A percentile compares a stretch with the other conserved stretches of the same genome.
Conservation (phyloP, 768 basidiomycete species). For the Bullera alba region DNA sequence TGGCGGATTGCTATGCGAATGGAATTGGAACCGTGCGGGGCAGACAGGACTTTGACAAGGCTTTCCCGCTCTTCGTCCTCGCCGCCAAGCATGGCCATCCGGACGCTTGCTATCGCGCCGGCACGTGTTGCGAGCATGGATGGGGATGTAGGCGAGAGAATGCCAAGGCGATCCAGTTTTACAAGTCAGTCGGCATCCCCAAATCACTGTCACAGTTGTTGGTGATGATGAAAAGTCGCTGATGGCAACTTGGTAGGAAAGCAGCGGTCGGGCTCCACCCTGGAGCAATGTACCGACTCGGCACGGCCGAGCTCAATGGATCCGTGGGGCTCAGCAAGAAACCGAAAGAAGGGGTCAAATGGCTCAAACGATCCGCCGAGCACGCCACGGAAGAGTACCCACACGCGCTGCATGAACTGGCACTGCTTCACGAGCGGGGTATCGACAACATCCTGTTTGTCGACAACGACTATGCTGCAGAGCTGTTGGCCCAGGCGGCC, state of each 20-base stretch:
- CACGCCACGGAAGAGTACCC: constrained; percentile 82
- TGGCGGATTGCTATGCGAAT: constrained; percentile 96
- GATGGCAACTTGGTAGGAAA: constrained; percentile 51
- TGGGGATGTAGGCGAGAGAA: constrained; percentile 95
- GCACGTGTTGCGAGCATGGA: constrained; percentile 96
- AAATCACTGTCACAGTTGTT: not conserved
- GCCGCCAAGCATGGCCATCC: constrained; percentile 96
- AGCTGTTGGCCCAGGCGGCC: constrained; percentile 86
- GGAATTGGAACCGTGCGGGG: constrained; percentile 88
- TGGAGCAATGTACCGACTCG: constrained; percentile 92
- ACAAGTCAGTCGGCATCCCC: constrained; percentile 49
- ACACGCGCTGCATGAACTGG: constrained; percentile 90
- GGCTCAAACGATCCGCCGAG: constrained; percentile 95
- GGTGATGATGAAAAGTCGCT: no score
- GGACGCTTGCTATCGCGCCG: constrained; percentile 89
- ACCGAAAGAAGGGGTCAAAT: constrained; percentile 95
- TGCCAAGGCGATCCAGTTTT: constrained; percentile 85
- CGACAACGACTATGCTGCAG: constrained; percentile 89
- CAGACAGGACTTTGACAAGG: constrained; percentile 93
- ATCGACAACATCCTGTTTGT: constrained; percentile 95
- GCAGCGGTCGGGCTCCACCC: constrained; percentile 85
- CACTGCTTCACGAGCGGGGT: constrained; percentile 91
- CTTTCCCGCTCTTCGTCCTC: constrained; percentile 89
- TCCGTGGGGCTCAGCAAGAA: constrained; percentile 78
- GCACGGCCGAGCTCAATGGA: constrained; percentile 91